A percentile compares a stretch with the other conserved stretches of the same genome.
Evolutionary conservation across 345 rosid genomes (phyloP).

Genomic region (Bruguiera sexangula): DNA sequence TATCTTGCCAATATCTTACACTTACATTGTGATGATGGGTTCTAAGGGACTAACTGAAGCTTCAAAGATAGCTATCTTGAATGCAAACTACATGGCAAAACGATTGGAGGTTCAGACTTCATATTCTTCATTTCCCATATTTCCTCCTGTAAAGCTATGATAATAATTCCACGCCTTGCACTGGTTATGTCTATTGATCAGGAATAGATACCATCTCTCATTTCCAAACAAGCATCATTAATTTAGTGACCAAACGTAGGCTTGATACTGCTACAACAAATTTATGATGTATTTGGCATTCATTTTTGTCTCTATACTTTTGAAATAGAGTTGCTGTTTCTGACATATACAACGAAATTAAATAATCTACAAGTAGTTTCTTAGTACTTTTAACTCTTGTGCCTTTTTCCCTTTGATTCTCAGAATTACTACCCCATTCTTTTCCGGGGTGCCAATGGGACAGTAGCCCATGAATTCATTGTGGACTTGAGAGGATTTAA

Average conservation of each 20-base stretch:
- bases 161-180: background rate
- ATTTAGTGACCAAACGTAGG: too few species aligned
- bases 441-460: conserved; percentile 95
- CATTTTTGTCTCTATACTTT: background rate
- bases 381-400: background rate
- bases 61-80: conserved; percentile 89
- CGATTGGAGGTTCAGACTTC: conserved; percentile 72
- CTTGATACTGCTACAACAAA: background rate
- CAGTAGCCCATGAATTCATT: conserved; percentile 94
- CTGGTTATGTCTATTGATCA: background rate
- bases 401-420: conserved; percentile 5
- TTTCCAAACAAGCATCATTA: too few species aligned
- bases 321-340: background rate
- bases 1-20: conserved; percentile 89
- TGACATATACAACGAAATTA: background rate
- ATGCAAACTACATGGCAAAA: conserved; percentile 99
- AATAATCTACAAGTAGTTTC: background rate
- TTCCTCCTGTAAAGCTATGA: conserved; percentile 5
- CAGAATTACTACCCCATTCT: conserved; percentile 84
- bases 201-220: too few species aligned
- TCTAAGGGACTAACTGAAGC: conserved; percentile 94
- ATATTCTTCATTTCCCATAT: conserved; percentile 8
- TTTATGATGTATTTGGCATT: background rate
- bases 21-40: conserved; percentile 99
- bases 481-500: conserved; percentile 86